A percentile compares a stretch with the other conserved stretches of the same genome.
phyloP scores from a whole-genome alignment of 75 land plant genomes.

The Cupressus sempervirens region DNA sequence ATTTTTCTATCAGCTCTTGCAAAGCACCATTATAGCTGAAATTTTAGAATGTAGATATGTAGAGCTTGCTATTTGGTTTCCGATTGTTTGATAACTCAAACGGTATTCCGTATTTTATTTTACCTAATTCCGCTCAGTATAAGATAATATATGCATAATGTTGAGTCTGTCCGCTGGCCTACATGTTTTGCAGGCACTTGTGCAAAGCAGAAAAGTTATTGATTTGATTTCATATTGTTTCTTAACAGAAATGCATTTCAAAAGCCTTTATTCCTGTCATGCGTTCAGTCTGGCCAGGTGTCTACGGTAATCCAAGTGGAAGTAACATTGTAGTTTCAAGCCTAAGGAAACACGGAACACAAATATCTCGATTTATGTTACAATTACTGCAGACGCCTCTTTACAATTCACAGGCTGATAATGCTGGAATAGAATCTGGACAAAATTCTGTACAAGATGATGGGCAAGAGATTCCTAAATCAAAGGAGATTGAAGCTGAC shows the following conservation, averaged over 20 bases:
- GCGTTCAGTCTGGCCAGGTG: slow-evolving; percentile 89
- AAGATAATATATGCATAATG: not conserved
- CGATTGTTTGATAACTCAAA: not conserved
- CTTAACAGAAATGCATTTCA: slow-evolving; percentile 64
- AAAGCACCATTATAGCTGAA: not conserved
- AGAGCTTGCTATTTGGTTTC: not conserved
- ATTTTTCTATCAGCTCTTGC: not conserved
- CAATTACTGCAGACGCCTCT: slow-evolving; percentile 82
- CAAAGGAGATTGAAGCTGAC: slow-evolving; percentile 15
- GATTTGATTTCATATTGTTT: not conserved
- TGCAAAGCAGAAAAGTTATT: not conserved
- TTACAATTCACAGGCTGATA: slow-evolving; percentile 26
- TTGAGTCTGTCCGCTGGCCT: not conserved
- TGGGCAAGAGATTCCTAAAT: not conserved
- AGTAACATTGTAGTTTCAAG: slow-evolving; percentile 39
- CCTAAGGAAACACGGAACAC: slow-evolving; percentile 65
- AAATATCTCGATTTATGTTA: slow-evolving; percentile 76
- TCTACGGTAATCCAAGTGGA: slow-evolving; percentile 58
- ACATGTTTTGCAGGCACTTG: not conserved
- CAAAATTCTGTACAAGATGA: slow-evolving; percentile 10
- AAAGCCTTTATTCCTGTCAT: slow-evolving; percentile 74
- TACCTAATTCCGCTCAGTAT: not conserved
- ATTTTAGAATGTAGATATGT: not conserved
- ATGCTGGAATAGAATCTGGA: slow-evolving; percentile 6
- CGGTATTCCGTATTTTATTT: too few species aligned